phyloP scores from a whole-genome alignment of 768 basidiomycete species.

The Dacryopinax spathularia region DNA sequence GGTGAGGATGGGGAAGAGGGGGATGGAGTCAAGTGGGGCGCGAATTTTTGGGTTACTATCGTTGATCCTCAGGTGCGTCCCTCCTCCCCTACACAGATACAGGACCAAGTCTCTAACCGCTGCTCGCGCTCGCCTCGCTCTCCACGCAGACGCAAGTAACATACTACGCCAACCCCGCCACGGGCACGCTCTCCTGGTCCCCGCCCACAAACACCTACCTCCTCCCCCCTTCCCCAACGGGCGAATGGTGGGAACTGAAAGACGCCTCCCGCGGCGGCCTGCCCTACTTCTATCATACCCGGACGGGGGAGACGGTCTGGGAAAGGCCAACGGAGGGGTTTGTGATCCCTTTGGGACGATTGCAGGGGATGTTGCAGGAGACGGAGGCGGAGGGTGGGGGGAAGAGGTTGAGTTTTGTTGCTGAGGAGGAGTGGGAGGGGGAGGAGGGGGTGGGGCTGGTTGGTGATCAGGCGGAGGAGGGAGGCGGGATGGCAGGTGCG shows the following conservation, averaged over 20 bases:
- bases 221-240: conserved; percentile 65
- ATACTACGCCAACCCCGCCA: conserved; percentile 87
- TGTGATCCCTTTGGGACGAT: conserved; percentile 77
- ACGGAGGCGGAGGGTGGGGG: too few relatives aligned
- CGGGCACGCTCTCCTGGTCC: conserved; percentile 87
- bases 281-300: conserved; percentile 89
- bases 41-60: conserved; percentile 89
- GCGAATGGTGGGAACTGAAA: conserved; percentile 92
- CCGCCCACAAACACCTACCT: conserved; percentile 64
- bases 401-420: too few relatives aligned
- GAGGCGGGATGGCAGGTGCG: too few relatives aligned
- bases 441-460: too few relatives aligned
- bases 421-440: too few relatives aligned
- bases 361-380: conserved; percentile 86
- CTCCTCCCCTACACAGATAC: not conserved
- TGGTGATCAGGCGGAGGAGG: too few relatives aligned
- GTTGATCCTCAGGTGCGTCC: conserved; percentile 70
- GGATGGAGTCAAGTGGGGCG: conserved; percentile 43
- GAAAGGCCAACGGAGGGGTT: conserved; percentile 74
- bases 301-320: conserved; percentile 84
- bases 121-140: not conserved
- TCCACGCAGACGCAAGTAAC: conserved; percentile 33
- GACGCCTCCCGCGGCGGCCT: conserved; percentile 73
- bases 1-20: not conserved
- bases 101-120: not conserved